Evolutionary conservation across 805 yeast genomes (phyloP).

Genomic region (Spathaspora gorwiae): DNA sequence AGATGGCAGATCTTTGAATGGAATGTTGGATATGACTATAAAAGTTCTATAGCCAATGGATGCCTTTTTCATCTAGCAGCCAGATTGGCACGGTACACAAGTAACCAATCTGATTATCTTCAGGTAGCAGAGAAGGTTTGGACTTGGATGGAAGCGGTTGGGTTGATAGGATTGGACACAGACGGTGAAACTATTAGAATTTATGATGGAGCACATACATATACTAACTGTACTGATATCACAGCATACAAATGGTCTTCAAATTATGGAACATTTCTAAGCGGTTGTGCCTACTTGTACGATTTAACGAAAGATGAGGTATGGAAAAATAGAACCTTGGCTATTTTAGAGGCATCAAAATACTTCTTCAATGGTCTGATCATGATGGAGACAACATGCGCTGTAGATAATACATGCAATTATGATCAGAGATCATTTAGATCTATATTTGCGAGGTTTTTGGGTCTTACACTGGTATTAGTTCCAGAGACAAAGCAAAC

Average conservation of each 20-base stretch:
- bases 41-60: conserved; percentile 86
- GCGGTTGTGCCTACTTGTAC: conserved; percentile 69
- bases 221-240: conserved; percentile 41
- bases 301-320: conserved; percentile 48
- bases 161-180: conserved; percentile 15
- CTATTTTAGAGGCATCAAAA: conserved; percentile 32
- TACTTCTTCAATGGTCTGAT: conserved; percentile 49
- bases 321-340: conserved; percentile 39
- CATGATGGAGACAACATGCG: conserved; percentile 64
- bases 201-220: conserved; percentile 54
- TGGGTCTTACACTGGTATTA: conserved; percentile 53
- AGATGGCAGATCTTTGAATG: conserved; percentile 95
- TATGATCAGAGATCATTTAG: conserved; percentile 78
- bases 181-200: conserved; percentile 32
- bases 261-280: conserved; percentile 61
- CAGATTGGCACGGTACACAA: conserved; percentile 77
- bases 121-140: conserved; percentile 73
- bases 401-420: conserved; percentile 49
- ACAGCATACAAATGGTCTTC: conserved; percentile 60
- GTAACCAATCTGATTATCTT: conserved; percentile 53
- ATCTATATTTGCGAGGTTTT: conserved; percentile 58
- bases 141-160: conserved; percentile 67
- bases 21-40: conserved; percentile 92
- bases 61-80: conserved; percentile 85
- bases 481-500: conserved; percentile 45